Evolutionary conservation across 2,329 filamentous ascomycete genomes (phyloP).

Genomic region (Magnaporthiopsis poae): DNA sequence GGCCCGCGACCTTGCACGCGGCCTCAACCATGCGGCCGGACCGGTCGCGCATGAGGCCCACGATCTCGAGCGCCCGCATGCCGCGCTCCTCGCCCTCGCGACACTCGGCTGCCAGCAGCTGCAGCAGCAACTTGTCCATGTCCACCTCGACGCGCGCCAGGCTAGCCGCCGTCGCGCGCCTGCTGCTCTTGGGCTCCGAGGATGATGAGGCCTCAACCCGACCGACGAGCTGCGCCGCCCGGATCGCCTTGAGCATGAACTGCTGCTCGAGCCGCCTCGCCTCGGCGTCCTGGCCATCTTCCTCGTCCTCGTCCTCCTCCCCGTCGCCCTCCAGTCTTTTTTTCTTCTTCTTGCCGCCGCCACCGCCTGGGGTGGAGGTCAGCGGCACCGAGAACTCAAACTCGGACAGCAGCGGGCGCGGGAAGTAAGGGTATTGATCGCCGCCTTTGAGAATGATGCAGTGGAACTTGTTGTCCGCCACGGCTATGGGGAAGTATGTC

Average conservation of each 20-base stretch:
- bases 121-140: slow-evolving; percentile 79
- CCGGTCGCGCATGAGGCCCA: slow-evolving; percentile 71
- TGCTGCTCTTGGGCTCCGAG: slow-evolving; percentile 36
- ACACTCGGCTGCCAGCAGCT: slow-evolving; percentile 82
- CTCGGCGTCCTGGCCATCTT: slow-evolving; percentile 30
- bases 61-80: slow-evolving; percentile 90
- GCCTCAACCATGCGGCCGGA: slow-evolving; percentile 86
- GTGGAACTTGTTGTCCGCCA: slow-evolving; percentile 85
- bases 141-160: slow-evolving; percentile 68
- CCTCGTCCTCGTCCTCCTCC: slow-evolving; percentile 22
- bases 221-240: slow-evolving; percentile 66
- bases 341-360: slow-evolving; percentile 20
- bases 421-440: slow-evolving; percentile 88
- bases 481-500: slow-evolving; percentile 88
- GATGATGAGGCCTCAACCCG: slow-evolving; percentile 48
- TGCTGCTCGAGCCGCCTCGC: slow-evolving; percentile 64
- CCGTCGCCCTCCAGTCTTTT: slow-evolving; percentile 18
- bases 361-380: slow-evolving; percentile 33
- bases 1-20: slow-evolving; percentile 75
- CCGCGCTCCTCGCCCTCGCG: slow-evolving; percentile 84
- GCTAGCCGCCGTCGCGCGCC: slow-evolving; percentile 35
- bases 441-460: slow-evolving; percentile 97
- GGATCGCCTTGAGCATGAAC: slow-evolving; percentile 65
- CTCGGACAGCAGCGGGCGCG: slow-evolving; percentile 77
- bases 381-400: slow-evolving; percentile 87